phyloP scores from a whole-genome alignment of 1,284 basidiomycete species.

The Rhodofomes roseus region DNA sequence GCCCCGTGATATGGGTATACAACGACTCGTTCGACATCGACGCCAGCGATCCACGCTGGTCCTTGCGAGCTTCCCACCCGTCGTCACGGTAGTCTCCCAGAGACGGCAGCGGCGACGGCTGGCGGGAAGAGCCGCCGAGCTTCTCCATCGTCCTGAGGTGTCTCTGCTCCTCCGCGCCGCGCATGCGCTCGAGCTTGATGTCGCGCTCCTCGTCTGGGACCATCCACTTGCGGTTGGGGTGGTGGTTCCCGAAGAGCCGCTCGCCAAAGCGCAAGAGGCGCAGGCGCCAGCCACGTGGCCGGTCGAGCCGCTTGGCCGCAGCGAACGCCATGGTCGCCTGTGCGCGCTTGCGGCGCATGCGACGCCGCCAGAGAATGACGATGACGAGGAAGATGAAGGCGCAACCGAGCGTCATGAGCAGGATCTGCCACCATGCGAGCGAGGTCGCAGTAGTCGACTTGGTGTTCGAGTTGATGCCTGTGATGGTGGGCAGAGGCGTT shows the following conservation, averaged over 20 bases:
- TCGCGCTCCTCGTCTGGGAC: constrained; percentile 30
- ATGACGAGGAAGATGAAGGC: constrained; percentile 70
- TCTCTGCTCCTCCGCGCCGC: constrained; percentile 46
- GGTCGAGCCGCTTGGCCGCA: constrained; percentile 48
- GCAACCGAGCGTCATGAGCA: constrained; percentile 77
- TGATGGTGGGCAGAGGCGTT: constrained; percentile 50
- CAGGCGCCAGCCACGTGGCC: constrained; percentile 46
- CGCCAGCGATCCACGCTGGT: constrained; percentile 17
- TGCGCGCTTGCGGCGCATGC: constrained; percentile 60
- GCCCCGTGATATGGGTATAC: constrained; percentile 66
- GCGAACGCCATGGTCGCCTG: constrained; percentile 66
- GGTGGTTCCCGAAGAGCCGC: constrained; percentile 48
- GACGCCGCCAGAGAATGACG: constrained; percentile 65
- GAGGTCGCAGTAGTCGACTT: constrained; percentile 26
- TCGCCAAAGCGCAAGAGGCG: constrained; percentile 54
- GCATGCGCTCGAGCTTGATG: constrained; percentile 40
- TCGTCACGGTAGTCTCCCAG: constrained; percentile 24
- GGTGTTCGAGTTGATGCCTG: constrained; percentile 46
- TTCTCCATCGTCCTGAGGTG: constrained; percentile 42
- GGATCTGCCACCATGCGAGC: constrained; percentile 77
- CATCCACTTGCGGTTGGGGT: constrained; percentile 23
- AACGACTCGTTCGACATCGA: constrained; percentile 50
- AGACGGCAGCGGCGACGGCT: constrained; percentile 34
- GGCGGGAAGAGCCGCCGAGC: constrained; percentile 50
- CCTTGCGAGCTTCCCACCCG: background rate